These are phyloP conservation scores for Colletotrichum spinosum DNA, from an alignment of 2,329 filamentous ascomycete species.

Conservation along the genomic window DNA sequence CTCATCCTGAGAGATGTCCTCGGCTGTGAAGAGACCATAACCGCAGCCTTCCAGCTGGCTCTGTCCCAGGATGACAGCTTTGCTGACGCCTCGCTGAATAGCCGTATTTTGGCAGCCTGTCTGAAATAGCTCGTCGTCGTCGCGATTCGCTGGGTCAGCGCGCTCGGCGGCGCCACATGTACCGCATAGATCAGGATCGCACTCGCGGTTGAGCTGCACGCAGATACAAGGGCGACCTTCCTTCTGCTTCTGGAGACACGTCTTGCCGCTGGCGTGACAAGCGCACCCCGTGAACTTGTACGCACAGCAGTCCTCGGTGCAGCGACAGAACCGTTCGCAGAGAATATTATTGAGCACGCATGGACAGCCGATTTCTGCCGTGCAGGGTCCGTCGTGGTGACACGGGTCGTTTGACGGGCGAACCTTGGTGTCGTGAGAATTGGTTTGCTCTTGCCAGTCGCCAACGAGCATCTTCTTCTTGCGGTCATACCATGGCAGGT, in stretches of 20 bases:
- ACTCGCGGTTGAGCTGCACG: constrained; percentile 79
- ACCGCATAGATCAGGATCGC: constrained; percentile 80
- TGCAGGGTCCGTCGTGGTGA: constrained; percentile 76
- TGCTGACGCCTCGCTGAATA: constrained; percentile 75
- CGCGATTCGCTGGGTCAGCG: constrained; percentile 75
- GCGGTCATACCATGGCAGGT: constrained; percentile 67
- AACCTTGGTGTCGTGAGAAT: constrained; percentile 65
- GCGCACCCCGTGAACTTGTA: constrained; percentile 75
- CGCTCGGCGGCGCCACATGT: constrained; percentile 77
- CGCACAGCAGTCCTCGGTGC: constrained; percentile 68
- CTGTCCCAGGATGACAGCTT: constrained; percentile 75
- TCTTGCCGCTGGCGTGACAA: constrained; percentile 71
- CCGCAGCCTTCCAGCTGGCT: constrained; percentile 77
- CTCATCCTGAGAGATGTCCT: constrained; percentile 74
- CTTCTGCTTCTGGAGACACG: constrained; percentile 66
- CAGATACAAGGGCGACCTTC: constrained; percentile 75
- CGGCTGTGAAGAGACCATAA: constrained; percentile 80
- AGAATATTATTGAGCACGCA: constrained; percentile 72
- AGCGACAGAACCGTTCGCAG: constrained; percentile 80
- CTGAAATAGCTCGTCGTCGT: constrained; percentile 66
- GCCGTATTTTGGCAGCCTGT: constrained; percentile 78
- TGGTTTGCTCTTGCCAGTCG: constrained; percentile 67
- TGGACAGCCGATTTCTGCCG: constrained; percentile 64
- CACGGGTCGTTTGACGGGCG: constrained; percentile 74
- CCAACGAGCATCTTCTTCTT: constrained; percentile 64